These are phyloP conservation scores for Beauveria brongniartii DNA, from an alignment of 2,329 filamentous ascomycete species.

Conservation along the genomic window DNA sequence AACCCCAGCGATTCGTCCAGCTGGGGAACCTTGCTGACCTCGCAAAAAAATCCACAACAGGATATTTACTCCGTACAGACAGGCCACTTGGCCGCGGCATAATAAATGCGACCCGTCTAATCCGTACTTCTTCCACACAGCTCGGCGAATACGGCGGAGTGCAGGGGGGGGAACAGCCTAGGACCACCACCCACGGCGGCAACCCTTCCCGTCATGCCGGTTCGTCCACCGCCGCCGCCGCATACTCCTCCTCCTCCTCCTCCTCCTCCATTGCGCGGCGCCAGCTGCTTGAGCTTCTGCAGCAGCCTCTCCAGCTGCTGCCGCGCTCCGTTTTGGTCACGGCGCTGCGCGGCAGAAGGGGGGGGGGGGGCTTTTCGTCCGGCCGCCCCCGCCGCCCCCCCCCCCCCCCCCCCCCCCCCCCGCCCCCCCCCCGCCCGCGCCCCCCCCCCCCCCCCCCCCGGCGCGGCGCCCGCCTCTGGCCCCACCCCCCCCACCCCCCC, in stretches of 20 bases:
- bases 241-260: background rate
- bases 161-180: constrained; percentile 3
- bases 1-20: constrained; percentile 38
- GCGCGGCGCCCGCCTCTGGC: too few species aligned
- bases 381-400: too few species aligned
- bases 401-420: too few species aligned
- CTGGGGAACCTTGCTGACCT: constrained; percentile 34
- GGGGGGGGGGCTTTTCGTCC: too few species aligned
- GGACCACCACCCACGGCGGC: background rate
- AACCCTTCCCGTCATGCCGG: background rate
- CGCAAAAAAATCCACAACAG: constrained; percentile 50
- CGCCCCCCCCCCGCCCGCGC: too few species aligned
- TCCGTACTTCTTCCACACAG: background rate
- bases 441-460: too few species aligned
- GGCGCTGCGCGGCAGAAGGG: constrained; percentile 31
- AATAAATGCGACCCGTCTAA: constrained; percentile 17
- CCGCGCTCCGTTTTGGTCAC: constrained; percentile 7
- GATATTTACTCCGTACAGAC: constrained; percentile 17
- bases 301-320: background rate
- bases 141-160: background rate
- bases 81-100: constrained; percentile 18
- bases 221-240: background rate
- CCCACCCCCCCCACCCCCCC: too few species aligned
- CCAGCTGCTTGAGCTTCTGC: background rate
- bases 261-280: background rate